Conservation (phyloP, 2,329 filamentous ascomycete genomes). For the Akanthomyces lecanii region DNA sequence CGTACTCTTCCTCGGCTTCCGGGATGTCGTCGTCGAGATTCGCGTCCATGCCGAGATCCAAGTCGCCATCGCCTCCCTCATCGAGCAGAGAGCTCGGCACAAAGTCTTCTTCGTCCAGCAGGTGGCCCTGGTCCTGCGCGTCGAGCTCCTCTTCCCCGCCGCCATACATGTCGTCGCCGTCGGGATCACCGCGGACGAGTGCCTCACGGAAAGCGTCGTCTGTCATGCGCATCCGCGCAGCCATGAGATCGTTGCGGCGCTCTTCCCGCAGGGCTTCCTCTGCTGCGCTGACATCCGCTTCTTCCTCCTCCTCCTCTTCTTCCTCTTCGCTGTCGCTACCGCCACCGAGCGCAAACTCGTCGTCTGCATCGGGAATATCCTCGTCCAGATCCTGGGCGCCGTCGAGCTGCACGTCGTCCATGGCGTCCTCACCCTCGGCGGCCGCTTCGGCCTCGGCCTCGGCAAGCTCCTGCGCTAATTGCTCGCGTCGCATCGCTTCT, state of each 20-base stretch:
- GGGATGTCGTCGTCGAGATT: constrained; percentile 69
- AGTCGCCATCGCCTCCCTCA: constrained; percentile 23
- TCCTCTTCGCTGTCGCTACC: constrained; percentile 40
- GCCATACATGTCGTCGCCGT: constrained; percentile 47
- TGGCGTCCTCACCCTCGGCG: constrained; percentile 33
- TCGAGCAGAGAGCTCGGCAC: constrained; percentile 30
- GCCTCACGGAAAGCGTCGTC: constrained; percentile 61
- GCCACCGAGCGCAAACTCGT: constrained; percentile 48
- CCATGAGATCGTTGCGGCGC: constrained; percentile 45
- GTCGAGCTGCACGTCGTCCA: constrained; percentile 54
- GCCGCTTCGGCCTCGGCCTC: constrained; percentile 52
- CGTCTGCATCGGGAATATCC: constrained; percentile 66
- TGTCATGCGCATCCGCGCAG: constrained; percentile 48
- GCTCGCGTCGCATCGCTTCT: constrained; percentile 66
- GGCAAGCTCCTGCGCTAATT: constrained; percentile 68
- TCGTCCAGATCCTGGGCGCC: constrained; percentile 62
- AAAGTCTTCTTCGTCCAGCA: constrained; percentile 62
- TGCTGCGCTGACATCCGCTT: constrained; percentile 29
- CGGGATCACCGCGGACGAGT: constrained; percentile 47
- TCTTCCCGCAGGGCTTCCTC: constrained; percentile 40
- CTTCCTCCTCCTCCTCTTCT: constrained; percentile 39
- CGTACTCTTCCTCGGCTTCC: constrained; percentile 50
- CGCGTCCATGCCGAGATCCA: constrained; percentile 43
- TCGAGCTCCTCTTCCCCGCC: constrained; percentile 52
- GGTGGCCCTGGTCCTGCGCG: constrained; percentile 52